Percentiles rank a stretch among this genome's conserved stretches.
Evolutionary conservation across 257 asterid genomes (phyloP).

Genomic region (Nicotiana noctiflora): DNA sequence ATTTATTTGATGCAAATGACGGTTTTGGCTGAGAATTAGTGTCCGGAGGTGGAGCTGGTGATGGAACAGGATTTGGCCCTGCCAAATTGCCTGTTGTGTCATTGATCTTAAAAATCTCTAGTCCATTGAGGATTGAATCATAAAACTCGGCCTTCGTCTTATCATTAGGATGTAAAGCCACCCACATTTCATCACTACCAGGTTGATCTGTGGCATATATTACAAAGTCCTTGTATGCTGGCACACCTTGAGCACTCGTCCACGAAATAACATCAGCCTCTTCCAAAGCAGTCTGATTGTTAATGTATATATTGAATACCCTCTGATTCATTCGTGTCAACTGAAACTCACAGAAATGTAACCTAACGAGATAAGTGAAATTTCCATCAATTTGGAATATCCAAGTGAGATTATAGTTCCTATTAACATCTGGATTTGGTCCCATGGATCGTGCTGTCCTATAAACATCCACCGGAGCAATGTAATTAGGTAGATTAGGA

Average conservation of each 20-base stretch:
- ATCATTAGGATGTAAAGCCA: conserved; percentile 50
- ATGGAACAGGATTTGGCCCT: conserved; percentile 50
- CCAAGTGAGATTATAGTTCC: conserved; percentile 71
- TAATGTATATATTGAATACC: conserved; percentile 49
- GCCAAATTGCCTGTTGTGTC: conserved; percentile 49
- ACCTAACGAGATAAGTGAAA: conserved; percentile 63
- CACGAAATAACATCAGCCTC: conserved; percentile 54
- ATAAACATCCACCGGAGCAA: conserved; percentile 52
- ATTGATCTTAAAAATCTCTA: conserved; percentile 67
- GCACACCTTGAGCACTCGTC: conserved; percentile 40
- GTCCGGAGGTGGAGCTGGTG: not conserved
- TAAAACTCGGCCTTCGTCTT: conserved; percentile 39
- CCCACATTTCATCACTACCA: conserved; percentile 32
- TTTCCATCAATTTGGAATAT: conserved; percentile 43
- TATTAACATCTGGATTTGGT: conserved; percentile 35
- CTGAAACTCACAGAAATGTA: conserved; percentile 65
- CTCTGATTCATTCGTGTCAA: conserved; percentile 47
- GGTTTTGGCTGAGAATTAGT: not conserved
- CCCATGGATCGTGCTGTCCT: conserved; percentile 58
- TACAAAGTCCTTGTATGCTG: conserved; percentile 48
- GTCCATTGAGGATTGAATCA: conserved; percentile 59
- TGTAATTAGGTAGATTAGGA: conserved; percentile 17
- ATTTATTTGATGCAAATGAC: conserved; percentile 8
- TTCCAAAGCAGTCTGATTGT: conserved; percentile 42
- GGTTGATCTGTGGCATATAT: conserved; percentile 21